These are phyloP conservation scores for Oryza coarctata DNA, from an alignment of 176 grass and related monocot species.

Conservation along the genomic window DNA sequence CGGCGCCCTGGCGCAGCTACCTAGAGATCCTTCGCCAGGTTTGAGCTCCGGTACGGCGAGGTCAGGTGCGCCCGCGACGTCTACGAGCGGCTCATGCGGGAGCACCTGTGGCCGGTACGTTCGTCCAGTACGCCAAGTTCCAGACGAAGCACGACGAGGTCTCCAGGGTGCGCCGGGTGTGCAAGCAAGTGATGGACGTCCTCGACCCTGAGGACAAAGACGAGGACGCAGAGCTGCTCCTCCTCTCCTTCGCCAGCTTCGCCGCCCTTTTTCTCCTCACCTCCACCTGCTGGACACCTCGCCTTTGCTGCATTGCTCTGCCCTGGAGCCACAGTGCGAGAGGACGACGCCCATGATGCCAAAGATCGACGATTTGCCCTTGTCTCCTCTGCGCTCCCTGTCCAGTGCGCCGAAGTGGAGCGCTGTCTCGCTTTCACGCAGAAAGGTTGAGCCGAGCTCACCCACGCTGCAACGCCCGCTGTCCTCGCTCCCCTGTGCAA, in stretches of 20 bases:
- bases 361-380: too few species aligned
- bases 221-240: background rate
- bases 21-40: background rate
- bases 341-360: too few species aligned
- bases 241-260: conserved; percentile 25
- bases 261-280: too few species aligned
- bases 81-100: background rate
- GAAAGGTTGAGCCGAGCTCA: too few species aligned
- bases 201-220: background rate
- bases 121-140: background rate
- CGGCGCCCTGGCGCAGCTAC: conserved; percentile 55
- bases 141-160: background rate
- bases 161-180: background rate
- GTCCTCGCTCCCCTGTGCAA: too few species aligned
- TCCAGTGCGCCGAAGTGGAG: too few species aligned
- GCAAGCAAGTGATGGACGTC: background rate
- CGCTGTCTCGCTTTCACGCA: too few species aligned
- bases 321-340: too few species aligned
- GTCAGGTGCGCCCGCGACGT: background rate
- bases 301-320: too few species aligned
- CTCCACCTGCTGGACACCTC: too few species aligned
- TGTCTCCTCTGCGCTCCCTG: too few species aligned
- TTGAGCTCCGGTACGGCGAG: background rate
- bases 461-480: too few species aligned
- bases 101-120: background rate